Evolutionary conservation across 176 grass and related monocot genomes (phyloP), one percentile per base, ranked within the genome.

Genomic region (Oryza officinalis): DNA sequence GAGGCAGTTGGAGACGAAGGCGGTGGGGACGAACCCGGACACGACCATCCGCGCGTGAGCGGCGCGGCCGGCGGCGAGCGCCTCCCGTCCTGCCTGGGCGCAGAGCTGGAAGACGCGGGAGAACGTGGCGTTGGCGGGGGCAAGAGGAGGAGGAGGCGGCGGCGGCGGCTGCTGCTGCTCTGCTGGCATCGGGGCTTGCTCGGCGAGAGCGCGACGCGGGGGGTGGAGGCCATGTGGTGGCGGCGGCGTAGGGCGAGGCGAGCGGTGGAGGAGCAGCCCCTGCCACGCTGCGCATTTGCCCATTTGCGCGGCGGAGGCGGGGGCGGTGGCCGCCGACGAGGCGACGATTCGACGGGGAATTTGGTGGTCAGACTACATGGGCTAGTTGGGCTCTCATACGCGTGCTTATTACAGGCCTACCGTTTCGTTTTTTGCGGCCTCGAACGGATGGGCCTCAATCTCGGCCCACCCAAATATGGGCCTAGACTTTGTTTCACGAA

Each of bases 1-100:
- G 69, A 97, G 81, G 86, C 92, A 94, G 72, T 94, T 97, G 11
- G 84, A 49, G 65, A 97, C 95, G 49, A 94, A 89, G 18, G 75
- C 43, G 2, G 90, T 94, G 63, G 95, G 95, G 2, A 71, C 33
- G 61, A 94, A 97, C 23, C 92, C 79, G 15, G 86, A 93, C 20
- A 80, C 43, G 18, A 97, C 17, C 88, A 97, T 89, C 43, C 73
- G 86, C 0, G 95, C 92, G 61, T 97, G 95, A 22, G 78, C 84
- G 37, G 71, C 50, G 50, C 84, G 78, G 65, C 92, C 95, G 3
- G 79, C 52, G 41, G 59, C n/a, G 50, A 84, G 81, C 6, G 84
- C 75, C 49, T 67, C 60, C 67, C 79, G 83, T 17, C 88, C 80
- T 14, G 60, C 69, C n/a, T 65, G 49, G 8, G 90, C 61, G 74